Evolutionary conservation across 495 filamentous ascomycete genomes (phyloP), one percentile per base, ranked within the genome.

Genomic region (Neurospora sp.): DNA sequence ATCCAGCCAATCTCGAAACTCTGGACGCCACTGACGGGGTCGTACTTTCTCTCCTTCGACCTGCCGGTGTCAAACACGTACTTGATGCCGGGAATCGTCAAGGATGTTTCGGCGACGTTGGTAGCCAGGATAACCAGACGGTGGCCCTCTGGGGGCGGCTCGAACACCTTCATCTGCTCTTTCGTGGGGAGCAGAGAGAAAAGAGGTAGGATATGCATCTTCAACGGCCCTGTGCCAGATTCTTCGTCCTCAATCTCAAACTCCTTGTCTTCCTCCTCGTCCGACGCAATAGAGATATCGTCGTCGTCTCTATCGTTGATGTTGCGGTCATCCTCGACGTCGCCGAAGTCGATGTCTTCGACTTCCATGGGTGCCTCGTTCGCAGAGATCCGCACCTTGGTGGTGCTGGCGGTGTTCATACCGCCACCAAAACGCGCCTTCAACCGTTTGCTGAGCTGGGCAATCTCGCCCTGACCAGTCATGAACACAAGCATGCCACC

Each of bases 1-100:
- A 97, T 96, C 94, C 95, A 99, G 53, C 91, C 91, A 53, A 98
- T 87, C 78, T 97, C 92, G 78, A 97, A 99, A 76, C 90, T 97
- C 80, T 98, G 96, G 0, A 99, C 94, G 11, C 96, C 95, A 11
- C 92, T 98, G 27, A 86, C 82, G 16, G 88, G 84, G 76, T 98
- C 91, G 77, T 94, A 98, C 69, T 90, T 91, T 72, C 94, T 91
- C 79, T 97, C 94, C 80, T 99, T 99, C 3, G 92, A 89, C 48
- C 96, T 87, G 40, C 96, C 96, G 77, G 91, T 82, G 81, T 99
- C 96, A 74, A 99, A 97, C 18, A 99, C 96, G 78, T 98, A 99
- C 71, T 92, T 88, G 73, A 97, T 95, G 20, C 94, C 94, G 4
- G 96, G 96, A 59, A 99, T 99, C 0, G 96, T 99, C 72, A 99